Percentiles rank a stretch among this genome's conserved stretches.
These are phyloP conservation scores for Tolypocladium paradoxum DNA, from an alignment of 2,329 filamentous ascomycete genomes.

Conservation along the genomic window DNA sequence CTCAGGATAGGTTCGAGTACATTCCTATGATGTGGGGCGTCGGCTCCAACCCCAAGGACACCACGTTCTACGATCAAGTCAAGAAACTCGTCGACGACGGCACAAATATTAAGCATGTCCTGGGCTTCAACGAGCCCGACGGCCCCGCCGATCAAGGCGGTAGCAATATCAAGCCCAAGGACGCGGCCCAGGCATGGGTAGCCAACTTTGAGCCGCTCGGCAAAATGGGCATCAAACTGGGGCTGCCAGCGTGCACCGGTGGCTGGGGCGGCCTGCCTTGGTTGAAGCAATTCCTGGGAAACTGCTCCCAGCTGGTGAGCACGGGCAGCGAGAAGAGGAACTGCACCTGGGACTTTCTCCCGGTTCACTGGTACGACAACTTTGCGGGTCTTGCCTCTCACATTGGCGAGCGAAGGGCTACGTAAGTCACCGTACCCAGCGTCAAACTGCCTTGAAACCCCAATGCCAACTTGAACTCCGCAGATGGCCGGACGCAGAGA, in stretches of 20 bases:
- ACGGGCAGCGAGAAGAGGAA: conserved; percentile 27
- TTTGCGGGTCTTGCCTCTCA: conserved; percentile 59
- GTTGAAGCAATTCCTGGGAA: conserved; percentile 54
- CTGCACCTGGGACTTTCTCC: conserved; percentile 53
- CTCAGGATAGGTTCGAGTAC: conserved; percentile 54
- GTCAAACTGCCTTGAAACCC: not conserved
- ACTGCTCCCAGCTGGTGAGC: conserved; percentile 50
- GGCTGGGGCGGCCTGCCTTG: conserved; percentile 49
- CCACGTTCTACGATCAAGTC: conserved; percentile 51
- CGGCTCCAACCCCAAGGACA: conserved; percentile 34
- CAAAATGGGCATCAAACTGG: conserved; percentile 53
- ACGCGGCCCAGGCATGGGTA: conserved; percentile 60
- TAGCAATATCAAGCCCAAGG: conserved; percentile 45
- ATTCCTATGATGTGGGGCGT: conserved; percentile 74
- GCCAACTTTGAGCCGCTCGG: conserved; percentile 60
- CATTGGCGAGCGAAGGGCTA: conserved; percentile 39
- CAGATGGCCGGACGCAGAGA: conserved; percentile 48
- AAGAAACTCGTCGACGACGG: conserved; percentile 38
- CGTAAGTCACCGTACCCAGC: conserved; percentile 15
- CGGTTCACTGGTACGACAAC: conserved; percentile 58
- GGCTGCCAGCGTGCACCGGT: conserved; percentile 61
- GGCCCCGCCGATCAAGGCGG: conserved; percentile 45
- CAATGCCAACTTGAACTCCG: not conserved
- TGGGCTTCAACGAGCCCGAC: conserved; percentile 77
- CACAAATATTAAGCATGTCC: conserved; percentile 52